Conservation (phyloP, 2,329 filamentous ascomycete genomes). For the Phialocephala sp. region DNA sequence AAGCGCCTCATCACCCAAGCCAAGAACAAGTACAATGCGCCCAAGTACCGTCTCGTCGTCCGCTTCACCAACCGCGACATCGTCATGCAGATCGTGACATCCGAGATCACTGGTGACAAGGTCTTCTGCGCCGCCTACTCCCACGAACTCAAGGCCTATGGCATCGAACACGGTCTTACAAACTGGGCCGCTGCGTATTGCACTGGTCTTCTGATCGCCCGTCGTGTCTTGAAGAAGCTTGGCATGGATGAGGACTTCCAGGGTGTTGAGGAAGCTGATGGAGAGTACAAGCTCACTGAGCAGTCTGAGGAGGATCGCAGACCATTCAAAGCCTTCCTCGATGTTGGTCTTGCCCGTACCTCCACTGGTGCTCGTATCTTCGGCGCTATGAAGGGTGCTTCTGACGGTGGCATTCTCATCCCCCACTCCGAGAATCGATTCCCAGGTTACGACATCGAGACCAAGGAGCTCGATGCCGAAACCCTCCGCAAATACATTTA, state of each 20-base stretch:
- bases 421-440: constrained; percentile 99
- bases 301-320: constrained; percentile 93
- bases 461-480: constrained; percentile 97
- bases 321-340: constrained; percentile 99
- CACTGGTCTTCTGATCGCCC: constrained; percentile 95
- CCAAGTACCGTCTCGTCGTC: constrained; percentile 99
- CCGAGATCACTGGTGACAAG: constrained; percentile 98
- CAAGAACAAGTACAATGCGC: constrained; percentile 99
- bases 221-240: constrained; percentile 96
- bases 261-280: constrained; percentile 96
- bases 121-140: constrained; percentile 91
- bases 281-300: constrained; percentile 96
- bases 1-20: constrained; percentile 99
- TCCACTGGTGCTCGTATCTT: constrained; percentile 99
- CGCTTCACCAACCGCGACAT: constrained; percentile 99
- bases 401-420: constrained; percentile 94
- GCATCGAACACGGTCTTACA: constrained; percentile 97
- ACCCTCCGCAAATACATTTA: constrained; percentile 99
- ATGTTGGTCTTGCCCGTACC: constrained; percentile 96
- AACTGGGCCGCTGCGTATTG: constrained; percentile 99
- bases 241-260: constrained; percentile 90
- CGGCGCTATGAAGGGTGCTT: constrained; percentile 99
- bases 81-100: constrained; percentile 95
- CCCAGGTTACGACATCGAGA: constrained; percentile 97
- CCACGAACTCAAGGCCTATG: constrained; percentile 97